These are phyloP conservation scores for Sequoiadendron giganteum DNA, from an alignment of 75 land plant genomes.

Conservation along the genomic window DNA sequence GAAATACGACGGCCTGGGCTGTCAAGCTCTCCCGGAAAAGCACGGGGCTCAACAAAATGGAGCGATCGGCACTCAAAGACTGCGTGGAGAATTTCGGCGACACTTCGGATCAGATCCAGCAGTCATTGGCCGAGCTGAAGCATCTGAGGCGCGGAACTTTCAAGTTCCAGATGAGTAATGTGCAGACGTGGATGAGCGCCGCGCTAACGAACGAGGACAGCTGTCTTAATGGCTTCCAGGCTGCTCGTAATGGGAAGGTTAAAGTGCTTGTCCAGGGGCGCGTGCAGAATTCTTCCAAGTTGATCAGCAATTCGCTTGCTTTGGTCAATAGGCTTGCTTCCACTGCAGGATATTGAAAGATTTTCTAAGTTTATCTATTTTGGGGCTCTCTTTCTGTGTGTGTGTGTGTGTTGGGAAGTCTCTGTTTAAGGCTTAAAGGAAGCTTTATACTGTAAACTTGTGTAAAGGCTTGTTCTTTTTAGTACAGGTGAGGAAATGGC, in stretches of 20 bases:
- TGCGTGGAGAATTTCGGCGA: slow-evolving; percentile 33
- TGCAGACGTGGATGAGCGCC: slow-evolving; percentile 69
- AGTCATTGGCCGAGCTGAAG: slow-evolving; percentile 39
- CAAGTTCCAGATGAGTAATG: slow-evolving; percentile 23
- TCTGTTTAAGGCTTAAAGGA: too few species aligned
- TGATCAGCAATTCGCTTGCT: slow-evolving; percentile 57
- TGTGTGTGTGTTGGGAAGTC: too few species aligned
- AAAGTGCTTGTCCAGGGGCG: slow-evolving; percentile 23
- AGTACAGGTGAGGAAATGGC: too few species aligned
- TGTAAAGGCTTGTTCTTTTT: too few species aligned
- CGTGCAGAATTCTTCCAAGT: slow-evolving; percentile 20
- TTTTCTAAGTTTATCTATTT: too few species aligned
- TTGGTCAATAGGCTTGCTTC: slow-evolving; percentile 37
- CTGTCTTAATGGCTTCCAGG: slow-evolving; percentile 43
- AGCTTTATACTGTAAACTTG: too few species aligned
- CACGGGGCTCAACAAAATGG: slow-evolving; percentile 14
- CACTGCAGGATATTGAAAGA: not conserved
- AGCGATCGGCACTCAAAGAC: slow-evolving; percentile 34
- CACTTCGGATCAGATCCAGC: slow-evolving; percentile 25
- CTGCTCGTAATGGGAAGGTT: slow-evolving; percentile 13
- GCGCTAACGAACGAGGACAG: slow-evolving; percentile 51
- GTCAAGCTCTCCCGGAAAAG: slow-evolving; percentile 6
- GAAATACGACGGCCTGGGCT: slow-evolving; percentile 15
- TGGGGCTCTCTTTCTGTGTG: too few species aligned
- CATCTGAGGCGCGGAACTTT: slow-evolving; percentile 4